phyloP scores from a whole-genome alignment of 495 filamentous ascomycete species.

The Endocarpon pusillum region DNA sequence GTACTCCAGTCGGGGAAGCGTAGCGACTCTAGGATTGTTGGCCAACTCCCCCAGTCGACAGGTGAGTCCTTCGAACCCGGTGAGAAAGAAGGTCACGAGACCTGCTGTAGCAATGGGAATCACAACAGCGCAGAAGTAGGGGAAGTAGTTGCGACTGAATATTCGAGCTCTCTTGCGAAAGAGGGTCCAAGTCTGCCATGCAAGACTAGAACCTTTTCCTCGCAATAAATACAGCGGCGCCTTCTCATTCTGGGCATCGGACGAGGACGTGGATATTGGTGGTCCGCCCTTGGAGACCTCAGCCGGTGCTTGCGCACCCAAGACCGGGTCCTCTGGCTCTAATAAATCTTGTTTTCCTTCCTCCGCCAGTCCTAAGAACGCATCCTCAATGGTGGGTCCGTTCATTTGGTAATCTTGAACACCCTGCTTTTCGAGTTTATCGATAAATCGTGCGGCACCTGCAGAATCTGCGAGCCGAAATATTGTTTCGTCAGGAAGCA shows the following conservation, averaged over 20 bases:
- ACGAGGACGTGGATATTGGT: not conserved
- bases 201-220: slow-evolving; percentile 44
- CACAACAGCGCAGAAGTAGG: slow-evolving; percentile 49
- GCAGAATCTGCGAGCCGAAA: slow-evolving; percentile 48
- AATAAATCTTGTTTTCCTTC: slow-evolving; percentile 30
- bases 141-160: slow-evolving; percentile 56
- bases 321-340: slow-evolving; percentile 12
- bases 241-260: slow-evolving; percentile 6
- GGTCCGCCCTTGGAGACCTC: not conserved
- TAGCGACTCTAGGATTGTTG: slow-evolving; percentile 18
- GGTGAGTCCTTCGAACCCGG: slow-evolving; percentile 31
- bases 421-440: slow-evolving; percentile 39
- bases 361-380: slow-evolving; percentile 68
- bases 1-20: slow-evolving; percentile 17
- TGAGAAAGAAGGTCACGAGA: slow-evolving; percentile 55
- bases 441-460: slow-evolving; percentile 46
- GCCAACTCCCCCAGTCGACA: slow-evolving; percentile 37
- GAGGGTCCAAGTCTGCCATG: slow-evolving; percentile 50
- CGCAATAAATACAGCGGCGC: slow-evolving; percentile 40
- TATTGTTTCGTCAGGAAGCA: slow-evolving; percentile 47
- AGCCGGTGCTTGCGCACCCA: not conserved
- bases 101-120: slow-evolving; percentile 63
- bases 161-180: slow-evolving; percentile 65
- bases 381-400: slow-evolving; percentile 75
- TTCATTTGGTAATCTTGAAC: slow-evolving; percentile 58